Conservation (phyloP, 352 stramenopile species). For the Phytophthora lateralis region DNA sequence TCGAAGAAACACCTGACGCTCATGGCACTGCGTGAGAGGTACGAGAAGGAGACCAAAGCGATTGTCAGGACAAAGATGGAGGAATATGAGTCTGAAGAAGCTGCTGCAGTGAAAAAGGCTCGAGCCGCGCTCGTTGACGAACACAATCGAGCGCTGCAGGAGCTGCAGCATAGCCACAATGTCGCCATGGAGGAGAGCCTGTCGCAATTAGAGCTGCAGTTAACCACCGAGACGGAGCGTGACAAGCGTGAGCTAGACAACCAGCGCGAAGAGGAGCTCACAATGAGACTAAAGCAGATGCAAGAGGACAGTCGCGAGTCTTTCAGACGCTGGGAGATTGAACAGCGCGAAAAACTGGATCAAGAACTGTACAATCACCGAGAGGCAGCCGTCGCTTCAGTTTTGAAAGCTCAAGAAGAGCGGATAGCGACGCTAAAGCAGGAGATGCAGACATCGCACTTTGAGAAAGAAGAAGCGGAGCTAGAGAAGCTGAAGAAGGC, state of each 20-base stretch:
- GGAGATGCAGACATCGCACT: slow-evolving; percentile 44
- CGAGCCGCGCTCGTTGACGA: slow-evolving; percentile 36
- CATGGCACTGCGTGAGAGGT: slow-evolving; percentile 50
- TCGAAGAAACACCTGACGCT: slow-evolving; percentile 66
- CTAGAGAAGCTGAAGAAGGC: slow-evolving; percentile 66
- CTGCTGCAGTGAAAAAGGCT: slow-evolving; percentile 34
- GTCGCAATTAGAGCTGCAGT: slow-evolving; percentile 40
- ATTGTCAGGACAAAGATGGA: slow-evolving; percentile 50
- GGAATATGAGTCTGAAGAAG: slow-evolving; percentile 51
- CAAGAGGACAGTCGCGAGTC: slow-evolving; percentile 36
- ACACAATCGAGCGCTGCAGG: slow-evolving; percentile 38
- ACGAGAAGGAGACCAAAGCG: slow-evolving; percentile 57
- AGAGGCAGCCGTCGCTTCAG: slow-evolving; percentile 37
- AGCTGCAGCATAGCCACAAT: slow-evolving; percentile 44
- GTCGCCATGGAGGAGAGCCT: slow-evolving; percentile 44
- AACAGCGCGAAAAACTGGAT: slow-evolving; percentile 52
- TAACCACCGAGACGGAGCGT: slow-evolving; percentile 43
- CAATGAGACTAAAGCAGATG: slow-evolving; percentile 33
- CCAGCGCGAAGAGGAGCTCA: slow-evolving; percentile 46
- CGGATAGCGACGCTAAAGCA: slow-evolving; percentile 47
- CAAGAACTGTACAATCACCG: slow-evolving; percentile 48
- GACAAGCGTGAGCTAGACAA: slow-evolving; percentile 39
- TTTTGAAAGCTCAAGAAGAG: slow-evolving; percentile 53
- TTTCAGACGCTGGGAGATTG: slow-evolving; percentile 45
- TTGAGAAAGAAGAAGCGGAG: slow-evolving; percentile 46